Percentiles rank a stretch among this genome's conserved stretches.
Conservation (phyloP, 2,329 filamentous ascomycete species). For the Fonsecaea erecta region DNA sequence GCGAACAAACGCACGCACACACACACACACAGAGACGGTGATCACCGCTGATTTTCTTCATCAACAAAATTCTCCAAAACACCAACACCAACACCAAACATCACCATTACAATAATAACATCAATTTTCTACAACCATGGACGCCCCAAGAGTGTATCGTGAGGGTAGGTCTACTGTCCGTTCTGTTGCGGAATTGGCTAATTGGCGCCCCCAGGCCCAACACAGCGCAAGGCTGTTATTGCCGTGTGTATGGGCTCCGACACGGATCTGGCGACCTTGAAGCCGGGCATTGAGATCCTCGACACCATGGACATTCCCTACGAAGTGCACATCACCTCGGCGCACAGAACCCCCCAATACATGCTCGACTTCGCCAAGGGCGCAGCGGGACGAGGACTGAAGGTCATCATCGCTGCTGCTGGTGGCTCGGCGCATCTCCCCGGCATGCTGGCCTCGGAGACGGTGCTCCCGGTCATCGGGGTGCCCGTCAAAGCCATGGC, state of each 20-base stretch:
- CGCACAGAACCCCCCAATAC: constrained; percentile 67
- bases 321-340: constrained; percentile 44
- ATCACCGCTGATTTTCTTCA: neutral
- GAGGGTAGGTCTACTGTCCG: neutral
- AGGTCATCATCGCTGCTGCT: constrained; percentile 71
- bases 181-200: too few relatives aligned
- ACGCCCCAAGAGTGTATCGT: neutral
- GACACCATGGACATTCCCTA: constrained; percentile 41
- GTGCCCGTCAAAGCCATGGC: constrained; percentile 72
- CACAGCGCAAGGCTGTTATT: constrained; percentile 38
- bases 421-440: constrained; percentile 71
- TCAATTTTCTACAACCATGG: neutral
- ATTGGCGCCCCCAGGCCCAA: neutral
- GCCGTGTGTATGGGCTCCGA: constrained; percentile 57
- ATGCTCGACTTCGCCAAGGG: constrained; percentile 68
- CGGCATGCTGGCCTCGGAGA: constrained; percentile 71
- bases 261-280: constrained; percentile 41
- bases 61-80: too few relatives aligned
- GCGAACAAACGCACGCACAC: too few relatives aligned
- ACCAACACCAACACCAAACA: neutral
- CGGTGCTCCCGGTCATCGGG: constrained; percentile 71
- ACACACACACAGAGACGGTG: too few relatives aligned
- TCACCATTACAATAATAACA: neutral
- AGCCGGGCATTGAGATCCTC: constrained; percentile 41
- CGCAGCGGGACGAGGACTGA: constrained; percentile 64